Percentiles rank a stretch among this genome's conserved stretches.
These are phyloP conservation scores for Geotrichum cucujoidarum DNA, from an alignment of 1,139 yeast species.

Conservation along the genomic window DNA sequence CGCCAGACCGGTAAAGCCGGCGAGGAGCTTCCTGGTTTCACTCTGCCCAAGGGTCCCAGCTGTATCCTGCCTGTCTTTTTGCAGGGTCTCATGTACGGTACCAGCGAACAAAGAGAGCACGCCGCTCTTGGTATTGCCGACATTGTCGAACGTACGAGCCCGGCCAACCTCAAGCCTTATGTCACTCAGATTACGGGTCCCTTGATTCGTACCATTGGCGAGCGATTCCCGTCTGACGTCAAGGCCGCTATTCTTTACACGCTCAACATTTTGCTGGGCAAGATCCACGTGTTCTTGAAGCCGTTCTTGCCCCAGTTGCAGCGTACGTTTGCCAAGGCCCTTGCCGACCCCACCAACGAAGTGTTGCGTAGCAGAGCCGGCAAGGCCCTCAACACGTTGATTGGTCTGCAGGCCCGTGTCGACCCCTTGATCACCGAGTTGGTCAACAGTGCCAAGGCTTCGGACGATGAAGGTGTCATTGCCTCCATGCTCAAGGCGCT, in stretches of 20 bases:
- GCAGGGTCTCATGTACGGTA: conserved; percentile 95
- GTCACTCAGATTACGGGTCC: conserved; percentile 97
- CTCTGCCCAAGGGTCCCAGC: conserved; percentile 78
- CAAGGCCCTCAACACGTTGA: conserved; percentile 77
- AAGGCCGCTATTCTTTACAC: conserved; percentile 89
- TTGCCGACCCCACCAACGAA: conserved; percentile 70
- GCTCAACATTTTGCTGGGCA: conserved; percentile 66
- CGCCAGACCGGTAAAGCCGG: conserved; percentile 59
- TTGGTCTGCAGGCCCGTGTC: conserved; percentile 86
- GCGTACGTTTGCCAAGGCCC: conserved; percentile 90
- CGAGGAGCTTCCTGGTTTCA: conserved; percentile 68
- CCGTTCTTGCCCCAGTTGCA: conserved; percentile 98
- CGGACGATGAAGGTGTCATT: conserved; percentile 62
- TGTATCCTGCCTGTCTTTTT: conserved; percentile 85
- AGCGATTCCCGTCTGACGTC: conserved; percentile 82
- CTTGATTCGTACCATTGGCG: conserved; percentile 95
- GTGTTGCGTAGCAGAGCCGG: conserved; percentile 82
- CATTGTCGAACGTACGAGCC: conserved; percentile 79
- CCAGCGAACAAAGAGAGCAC: conserved; percentile 71
- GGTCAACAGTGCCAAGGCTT: conserved; percentile 64
- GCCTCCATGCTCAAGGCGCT: conserved; percentile 83
- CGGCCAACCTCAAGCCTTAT: conserved; percentile 72
- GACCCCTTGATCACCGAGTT: conserved; percentile 87
- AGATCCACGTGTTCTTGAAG: conserved; percentile 85
- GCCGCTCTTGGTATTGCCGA: conserved; percentile 90